phyloP scores from a whole-genome alignment of 2,329 filamentous ascomycete species.

The Anisogramma anomala region DNA sequence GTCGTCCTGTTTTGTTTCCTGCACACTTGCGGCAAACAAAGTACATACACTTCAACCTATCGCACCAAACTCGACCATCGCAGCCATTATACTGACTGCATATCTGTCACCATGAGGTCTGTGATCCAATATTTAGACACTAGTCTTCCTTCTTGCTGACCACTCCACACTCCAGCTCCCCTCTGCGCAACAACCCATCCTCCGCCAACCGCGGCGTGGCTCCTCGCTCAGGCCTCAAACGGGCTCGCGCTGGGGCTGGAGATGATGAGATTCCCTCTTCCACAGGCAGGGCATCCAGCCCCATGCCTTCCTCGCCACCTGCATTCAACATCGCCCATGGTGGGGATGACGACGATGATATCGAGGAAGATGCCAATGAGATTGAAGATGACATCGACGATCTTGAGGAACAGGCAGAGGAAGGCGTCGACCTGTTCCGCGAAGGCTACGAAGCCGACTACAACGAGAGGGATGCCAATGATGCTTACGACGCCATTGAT shows the following conservation, averaged over 20 bases:
- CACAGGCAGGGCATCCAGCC: slow-evolving; percentile 42
- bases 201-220: slow-evolving; percentile 68
- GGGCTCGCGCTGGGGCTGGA: slow-evolving; percentile 38
- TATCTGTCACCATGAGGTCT: slow-evolving; percentile 11
- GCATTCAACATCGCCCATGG: slow-evolving; percentile 55
- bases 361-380: slow-evolving; percentile 55
- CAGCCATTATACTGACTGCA: no score
- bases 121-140: background rate
- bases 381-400: slow-evolving; percentile 64
- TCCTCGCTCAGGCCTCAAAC: slow-evolving; percentile 41
- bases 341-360: slow-evolving; percentile 58
- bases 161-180: slow-evolving; percentile 48
- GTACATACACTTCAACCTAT: no score
- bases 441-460: slow-evolving; percentile 65
- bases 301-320: slow-evolving; percentile 55
- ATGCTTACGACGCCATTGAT: slow-evolving; percentile 57
- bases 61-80: no score
- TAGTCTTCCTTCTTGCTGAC: slow-evolving; percentile 15
- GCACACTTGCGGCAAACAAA: no score
- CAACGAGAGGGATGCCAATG: slow-evolving; percentile 51
- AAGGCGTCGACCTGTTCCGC: slow-evolving; percentile 67
- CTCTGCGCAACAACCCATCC: slow-evolving; percentile 66
- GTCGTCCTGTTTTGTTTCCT: no score
- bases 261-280: slow-evolving; percentile 39
- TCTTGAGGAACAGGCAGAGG: slow-evolving; percentile 70